A percentile compares a stretch with the other conserved stretches of the same genome.
These are phyloP conservation scores for Stephanodiscus minutulus DNA, from an alignment of 108 stramenopile species.

Conservation along the genomic window DNA sequence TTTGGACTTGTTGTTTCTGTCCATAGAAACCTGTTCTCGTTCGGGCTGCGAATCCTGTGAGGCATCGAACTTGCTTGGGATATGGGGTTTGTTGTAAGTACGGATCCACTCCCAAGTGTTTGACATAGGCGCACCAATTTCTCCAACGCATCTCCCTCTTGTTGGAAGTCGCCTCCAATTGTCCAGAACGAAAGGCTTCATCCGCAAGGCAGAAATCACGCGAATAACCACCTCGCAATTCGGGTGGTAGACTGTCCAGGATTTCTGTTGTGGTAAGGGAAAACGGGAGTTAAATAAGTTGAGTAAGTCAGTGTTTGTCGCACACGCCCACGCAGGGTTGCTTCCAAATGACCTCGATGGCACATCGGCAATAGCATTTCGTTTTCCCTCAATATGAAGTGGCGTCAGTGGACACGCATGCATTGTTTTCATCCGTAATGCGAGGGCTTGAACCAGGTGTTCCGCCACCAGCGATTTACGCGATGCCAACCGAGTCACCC, in stretches of 20 bases:
- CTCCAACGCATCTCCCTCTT: background rate
- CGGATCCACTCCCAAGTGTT: slow-evolving; percentile 1
- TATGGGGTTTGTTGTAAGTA: background rate
- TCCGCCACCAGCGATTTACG: background rate
- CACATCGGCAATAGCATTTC: slow-evolving; percentile 7
- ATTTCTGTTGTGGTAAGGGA: slow-evolving; percentile 7
- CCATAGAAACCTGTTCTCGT: background rate
- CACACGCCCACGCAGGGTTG: slow-evolving; percentile 5
- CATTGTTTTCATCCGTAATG: background rate
- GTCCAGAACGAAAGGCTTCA: too few species aligned
- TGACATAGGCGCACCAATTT: slow-evolving; percentile 1
- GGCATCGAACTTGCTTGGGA: background rate
- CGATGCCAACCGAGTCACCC: slow-evolving; percentile 8
- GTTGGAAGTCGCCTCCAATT: background rate
- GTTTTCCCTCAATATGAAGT: slow-evolving; percentile 6
- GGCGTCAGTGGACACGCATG: background rate
- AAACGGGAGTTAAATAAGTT: slow-evolving; percentile 1
- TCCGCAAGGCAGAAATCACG: background rate
- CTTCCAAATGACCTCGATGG: slow-evolving; percentile 24
- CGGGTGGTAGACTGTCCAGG: background rate
- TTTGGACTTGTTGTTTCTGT: background rate
- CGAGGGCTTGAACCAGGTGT: slow-evolving; percentile 1
- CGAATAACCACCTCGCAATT: background rate
- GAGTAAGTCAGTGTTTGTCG: background rate
- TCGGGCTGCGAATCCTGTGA: background rate